phyloP scores from a whole-genome alignment of 2,329 filamentous ascomycete genomes.

The Dothiorella sarmentorum region DNA sequence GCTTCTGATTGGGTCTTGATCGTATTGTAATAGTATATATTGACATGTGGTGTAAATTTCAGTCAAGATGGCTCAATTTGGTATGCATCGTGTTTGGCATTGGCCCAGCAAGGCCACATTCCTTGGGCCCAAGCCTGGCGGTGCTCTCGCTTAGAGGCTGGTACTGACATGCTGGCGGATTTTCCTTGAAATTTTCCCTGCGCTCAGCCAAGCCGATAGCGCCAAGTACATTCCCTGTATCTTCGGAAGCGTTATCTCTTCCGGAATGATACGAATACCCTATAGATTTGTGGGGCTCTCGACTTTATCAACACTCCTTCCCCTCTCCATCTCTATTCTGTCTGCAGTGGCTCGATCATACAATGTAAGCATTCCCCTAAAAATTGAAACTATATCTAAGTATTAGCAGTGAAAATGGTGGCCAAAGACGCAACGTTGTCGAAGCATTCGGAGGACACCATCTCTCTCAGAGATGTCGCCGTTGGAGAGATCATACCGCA shows the following conservation, averaged over 20 bases:
- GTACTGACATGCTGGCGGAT: no score
- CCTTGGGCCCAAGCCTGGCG: no score
- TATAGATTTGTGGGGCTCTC: background rate
- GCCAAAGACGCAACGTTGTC: background rate
- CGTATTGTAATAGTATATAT: no score
- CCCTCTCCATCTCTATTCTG: background rate
- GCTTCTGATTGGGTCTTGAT: no score
- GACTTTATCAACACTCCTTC: background rate
- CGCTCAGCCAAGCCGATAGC: background rate
- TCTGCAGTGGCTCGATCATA: background rate
- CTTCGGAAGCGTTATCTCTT: background rate
- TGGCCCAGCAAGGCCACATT: no score
- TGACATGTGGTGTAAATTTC: no score
- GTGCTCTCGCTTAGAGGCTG: no score
- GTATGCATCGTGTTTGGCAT: no score
- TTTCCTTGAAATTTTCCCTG: no score
- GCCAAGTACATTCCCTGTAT: background rate
- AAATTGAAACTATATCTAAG: no score
- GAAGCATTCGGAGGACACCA: background rate
- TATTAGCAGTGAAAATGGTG: background rate
- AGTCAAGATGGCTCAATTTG: no score
- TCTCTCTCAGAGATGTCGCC: background rate
- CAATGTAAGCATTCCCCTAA: background rate
- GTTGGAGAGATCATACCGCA: background rate
- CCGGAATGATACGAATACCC: background rate